These are phyloP conservation scores for Ceratobasidium sp. DNA, from an alignment of 1,284 basidiomycete genomes.

Conservation along the genomic window DNA sequence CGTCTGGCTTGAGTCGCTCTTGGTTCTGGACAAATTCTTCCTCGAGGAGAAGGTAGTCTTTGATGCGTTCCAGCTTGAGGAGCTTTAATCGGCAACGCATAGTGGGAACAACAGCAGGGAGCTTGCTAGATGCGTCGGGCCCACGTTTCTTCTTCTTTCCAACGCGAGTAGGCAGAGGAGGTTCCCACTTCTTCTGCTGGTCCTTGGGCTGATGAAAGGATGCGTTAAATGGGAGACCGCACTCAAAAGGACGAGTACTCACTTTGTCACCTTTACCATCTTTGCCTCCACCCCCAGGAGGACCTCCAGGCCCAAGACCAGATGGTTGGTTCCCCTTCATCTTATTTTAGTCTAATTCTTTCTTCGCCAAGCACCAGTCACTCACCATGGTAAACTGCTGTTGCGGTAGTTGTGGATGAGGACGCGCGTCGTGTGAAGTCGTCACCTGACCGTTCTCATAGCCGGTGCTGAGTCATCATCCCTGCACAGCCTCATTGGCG, in stretches of 20 bases:
- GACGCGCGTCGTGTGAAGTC: slow-evolving; percentile 26
- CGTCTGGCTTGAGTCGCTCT: slow-evolving; percentile 86
- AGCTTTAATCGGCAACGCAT: slow-evolving; percentile 96
- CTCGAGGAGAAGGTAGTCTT: slow-evolving; percentile 97
- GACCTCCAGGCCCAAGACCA: slow-evolving; percentile 65
- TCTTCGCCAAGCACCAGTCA: neutral
- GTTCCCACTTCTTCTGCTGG: slow-evolving; percentile 98
- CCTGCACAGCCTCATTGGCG: neutral
- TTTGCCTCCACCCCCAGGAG: slow-evolving; percentile 59
- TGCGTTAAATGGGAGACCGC: neutral
- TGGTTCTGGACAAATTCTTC: slow-evolving; percentile 98
- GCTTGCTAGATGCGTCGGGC: slow-evolving; percentile 89
- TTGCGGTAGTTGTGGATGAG: slow-evolving; percentile 20
- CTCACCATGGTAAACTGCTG: slow-evolving; percentile 26
- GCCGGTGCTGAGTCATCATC: neutral
- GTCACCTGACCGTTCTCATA: slow-evolving; percentile 17
- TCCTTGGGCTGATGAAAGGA: slow-evolving; percentile 51
- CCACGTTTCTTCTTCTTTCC: slow-evolving; percentile 94
- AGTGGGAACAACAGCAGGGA: slow-evolving; percentile 93
- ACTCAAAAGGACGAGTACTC: slow-evolving; percentile 30
- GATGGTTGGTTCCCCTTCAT: slow-evolving; percentile 83
- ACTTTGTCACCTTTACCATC: slow-evolving; percentile 69
- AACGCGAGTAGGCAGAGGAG: slow-evolving; percentile 95
- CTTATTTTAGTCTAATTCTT: neutral
- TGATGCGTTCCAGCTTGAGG: slow-evolving; percentile 97